These are phyloP conservation scores for Amanita pallidorosea DNA, from an alignment of 768 basidiomycete genomes.

Conservation along the genomic window DNA sequence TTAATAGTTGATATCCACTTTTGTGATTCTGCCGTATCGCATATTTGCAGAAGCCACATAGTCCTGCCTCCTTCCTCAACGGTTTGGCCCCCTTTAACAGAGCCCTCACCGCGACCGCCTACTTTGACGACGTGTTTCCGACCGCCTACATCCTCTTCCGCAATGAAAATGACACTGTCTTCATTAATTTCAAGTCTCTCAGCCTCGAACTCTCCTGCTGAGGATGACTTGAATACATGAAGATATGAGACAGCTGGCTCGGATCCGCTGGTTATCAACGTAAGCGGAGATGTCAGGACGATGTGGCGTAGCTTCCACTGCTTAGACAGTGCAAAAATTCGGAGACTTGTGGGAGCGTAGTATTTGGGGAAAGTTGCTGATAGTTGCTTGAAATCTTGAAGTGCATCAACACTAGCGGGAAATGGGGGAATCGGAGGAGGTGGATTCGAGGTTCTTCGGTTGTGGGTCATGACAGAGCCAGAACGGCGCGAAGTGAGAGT, in stretches of 20 bases:
- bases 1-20: slow-evolving; percentile 73
- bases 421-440: slow-evolving; percentile 40
- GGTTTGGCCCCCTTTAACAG: slow-evolving; percentile 30
- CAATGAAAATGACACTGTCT: slow-evolving; percentile 65
- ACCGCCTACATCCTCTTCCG: slow-evolving; percentile 43
- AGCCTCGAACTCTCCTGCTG: slow-evolving; percentile 53
- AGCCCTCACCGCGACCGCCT: slow-evolving; percentile 50
- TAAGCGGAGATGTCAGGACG: slow-evolving; percentile 40
- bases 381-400: slow-evolving; percentile 42
- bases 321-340: slow-evolving; percentile 62
- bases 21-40: slow-evolving; percentile 50
- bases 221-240: slow-evolving; percentile 61
- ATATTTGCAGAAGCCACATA: slow-evolving; percentile 66
- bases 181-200: slow-evolving; percentile 71
- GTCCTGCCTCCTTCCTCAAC: slow-evolving; percentile 39
- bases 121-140: slow-evolving; percentile 53
- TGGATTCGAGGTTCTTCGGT: slow-evolving; percentile 22
- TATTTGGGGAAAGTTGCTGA: slow-evolving; percentile 54
- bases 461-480: slow-evolving; percentile 26
- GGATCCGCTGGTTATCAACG: slow-evolving; percentile 23
- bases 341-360: slow-evolving; percentile 54
- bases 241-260: slow-evolving; percentile 43
- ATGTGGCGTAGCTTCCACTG: slow-evolving; percentile 63
- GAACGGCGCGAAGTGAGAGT: slow-evolving; percentile 22
- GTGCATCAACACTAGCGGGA: slow-evolving; percentile 43